phyloP scores from a whole-genome alignment of 2,329 filamentous ascomycete species.

The Fusarium verrucosum region DNA sequence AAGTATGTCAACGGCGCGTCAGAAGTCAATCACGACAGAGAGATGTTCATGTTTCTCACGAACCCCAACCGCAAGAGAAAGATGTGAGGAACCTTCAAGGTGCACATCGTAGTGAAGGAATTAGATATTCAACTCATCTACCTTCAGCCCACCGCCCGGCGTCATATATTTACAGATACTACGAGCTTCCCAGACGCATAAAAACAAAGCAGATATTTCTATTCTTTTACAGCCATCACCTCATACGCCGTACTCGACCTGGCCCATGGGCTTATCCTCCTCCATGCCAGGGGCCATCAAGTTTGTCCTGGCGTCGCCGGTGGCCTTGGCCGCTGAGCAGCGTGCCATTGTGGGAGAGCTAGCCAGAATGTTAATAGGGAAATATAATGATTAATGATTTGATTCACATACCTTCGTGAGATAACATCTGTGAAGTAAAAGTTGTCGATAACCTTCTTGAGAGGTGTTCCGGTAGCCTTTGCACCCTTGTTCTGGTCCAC shows the following conservation, averaged over 20 bases:
- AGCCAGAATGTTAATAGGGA: slow-evolving; percentile 35
- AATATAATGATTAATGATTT: slow-evolving; percentile 8
- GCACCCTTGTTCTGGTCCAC: slow-evolving; percentile 95
- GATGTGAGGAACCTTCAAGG: slow-evolving; percentile 14
- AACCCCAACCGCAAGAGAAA: slow-evolving; percentile 21
- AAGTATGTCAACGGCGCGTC: slow-evolving; percentile 28
- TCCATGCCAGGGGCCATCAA: slow-evolving; percentile 78
- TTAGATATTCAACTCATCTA: slow-evolving; percentile 46
- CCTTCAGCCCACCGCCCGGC: slow-evolving; percentile 44
- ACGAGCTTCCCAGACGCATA: slow-evolving; percentile 46
- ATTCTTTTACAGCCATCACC: slow-evolving; percentile 49
- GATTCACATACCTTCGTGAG: slow-evolving; percentile 80
- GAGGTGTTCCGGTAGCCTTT: slow-evolving; percentile 73
- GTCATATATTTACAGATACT: slow-evolving; percentile 55
- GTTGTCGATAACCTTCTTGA: slow-evolving; percentile 90
- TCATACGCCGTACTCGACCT: slow-evolving; percentile 67
- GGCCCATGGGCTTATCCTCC: slow-evolving; percentile 69
- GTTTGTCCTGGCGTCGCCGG: slow-evolving; percentile 79
- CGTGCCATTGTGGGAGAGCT: slow-evolving; percentile 99
- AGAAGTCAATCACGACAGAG: slow-evolving; percentile 8
- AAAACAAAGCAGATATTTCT: slow-evolving; percentile 48
- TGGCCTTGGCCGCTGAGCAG: slow-evolving; percentile 91
- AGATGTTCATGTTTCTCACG: slow-evolving; percentile 34
- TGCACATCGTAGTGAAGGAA: slow-evolving; percentile 37
- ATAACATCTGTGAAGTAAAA: slow-evolving; percentile 99